A percentile compares a stretch with the other conserved stretches of the same genome.
phyloP scores from a whole-genome alignment of 768 basidiomycete genomes.

The Rhodotorula taiwanensis region DNA sequence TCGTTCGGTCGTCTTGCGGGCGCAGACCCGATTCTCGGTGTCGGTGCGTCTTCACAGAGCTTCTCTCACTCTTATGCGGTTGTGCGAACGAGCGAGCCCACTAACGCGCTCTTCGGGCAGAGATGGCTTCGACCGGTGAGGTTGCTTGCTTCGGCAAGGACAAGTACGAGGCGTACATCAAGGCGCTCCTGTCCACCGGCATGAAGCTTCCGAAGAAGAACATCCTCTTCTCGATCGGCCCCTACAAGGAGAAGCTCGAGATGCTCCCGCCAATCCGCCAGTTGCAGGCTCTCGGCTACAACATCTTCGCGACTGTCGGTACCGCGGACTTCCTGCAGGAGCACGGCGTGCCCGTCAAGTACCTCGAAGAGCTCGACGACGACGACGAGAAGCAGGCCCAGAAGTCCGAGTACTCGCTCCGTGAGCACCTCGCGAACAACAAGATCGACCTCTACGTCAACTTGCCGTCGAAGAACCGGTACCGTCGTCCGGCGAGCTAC shows the following conservation, averaged over 20 bases:
- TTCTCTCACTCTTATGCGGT: not conserved
- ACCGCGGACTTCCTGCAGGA: conserved; percentile 97
- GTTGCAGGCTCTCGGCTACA: conserved; percentile 84
- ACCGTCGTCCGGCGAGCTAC: conserved; percentile 92
- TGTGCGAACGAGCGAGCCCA: not conserved
- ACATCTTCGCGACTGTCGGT: conserved; percentile 92
- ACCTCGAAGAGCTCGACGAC: conserved; percentile 47
- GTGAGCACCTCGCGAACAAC: conserved; percentile 73
- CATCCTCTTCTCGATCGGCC: conserved; percentile 90
- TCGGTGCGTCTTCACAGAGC: conserved; percentile 44
- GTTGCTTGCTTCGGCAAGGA: conserved; percentile 97
- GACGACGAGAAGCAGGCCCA: conserved; percentile 61
- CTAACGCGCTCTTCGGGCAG: conserved; percentile 42
- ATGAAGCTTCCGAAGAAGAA: conserved; percentile 95
- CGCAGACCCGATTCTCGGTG: conserved; percentile 93
- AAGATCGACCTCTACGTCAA: conserved; percentile 99
- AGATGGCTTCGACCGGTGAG: conserved; percentile 99
- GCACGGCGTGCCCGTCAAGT: conserved; percentile 79
- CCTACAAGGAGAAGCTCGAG: conserved; percentile 95
- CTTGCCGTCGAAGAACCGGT: conserved; percentile 93
- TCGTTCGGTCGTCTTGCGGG: conserved; percentile 93
- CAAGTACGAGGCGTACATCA: conserved; percentile 97
- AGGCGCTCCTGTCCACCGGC: conserved; percentile 92
- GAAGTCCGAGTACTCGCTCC: conserved; percentile 95
- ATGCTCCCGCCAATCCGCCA: conserved; percentile 92